phyloP scores from a whole-genome alignment of 257 asterid species.

The Fraxinus cuspidata region DNA sequence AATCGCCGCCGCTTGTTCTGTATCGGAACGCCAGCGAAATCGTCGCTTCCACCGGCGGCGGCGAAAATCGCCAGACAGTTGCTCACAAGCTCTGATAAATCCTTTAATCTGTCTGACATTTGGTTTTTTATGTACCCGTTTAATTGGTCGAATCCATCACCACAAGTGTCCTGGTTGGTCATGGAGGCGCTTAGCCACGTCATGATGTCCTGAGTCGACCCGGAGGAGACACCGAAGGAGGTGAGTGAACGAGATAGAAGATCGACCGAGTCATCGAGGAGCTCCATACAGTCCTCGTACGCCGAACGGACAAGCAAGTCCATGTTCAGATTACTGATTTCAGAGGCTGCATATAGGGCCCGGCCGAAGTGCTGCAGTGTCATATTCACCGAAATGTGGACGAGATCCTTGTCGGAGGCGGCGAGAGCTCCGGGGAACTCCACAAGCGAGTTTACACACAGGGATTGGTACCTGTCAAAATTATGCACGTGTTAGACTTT shows the following conservation, averaged over 20 bases:
- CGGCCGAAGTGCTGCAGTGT: conserved; percentile 67
- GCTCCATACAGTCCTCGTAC: conserved; percentile 81
- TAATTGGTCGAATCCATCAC: conserved; percentile 64
- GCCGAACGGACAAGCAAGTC: conserved; percentile 71
- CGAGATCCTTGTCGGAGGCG: conserved; percentile 79
- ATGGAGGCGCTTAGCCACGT: conserved; percentile 97
- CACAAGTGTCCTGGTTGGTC: conserved; percentile 93
- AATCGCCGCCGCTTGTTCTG: conserved; percentile 68
- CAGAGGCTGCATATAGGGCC: conserved; percentile 64
- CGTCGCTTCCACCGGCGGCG: conserved; percentile 48
- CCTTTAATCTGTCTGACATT: conserved; percentile 57
- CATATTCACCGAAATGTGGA: conserved; percentile 86
- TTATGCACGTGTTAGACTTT: background rate
- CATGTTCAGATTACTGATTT: conserved; percentile 62
- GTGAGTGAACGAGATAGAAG: conserved; percentile 65
- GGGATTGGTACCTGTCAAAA: conserved; percentile 38
- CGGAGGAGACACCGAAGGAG: conserved; percentile 44
- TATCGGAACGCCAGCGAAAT: conserved; percentile 77
- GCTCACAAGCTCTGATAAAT: conserved; percentile 79
- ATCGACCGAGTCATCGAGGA: conserved; percentile 72
- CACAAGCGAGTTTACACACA: conserved; percentile 67
- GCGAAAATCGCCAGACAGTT: conserved; percentile 87
- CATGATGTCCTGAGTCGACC: conserved; percentile 61
- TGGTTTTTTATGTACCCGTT: conserved; percentile 59
- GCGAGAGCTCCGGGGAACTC: conserved; percentile 75